Percentiles rank a stretch among this genome's conserved stretches.
Evolutionary conservation across 495 filamentous ascomycete genomes (phyloP).

Genomic region (Penicillium bovifimosum): DNA sequence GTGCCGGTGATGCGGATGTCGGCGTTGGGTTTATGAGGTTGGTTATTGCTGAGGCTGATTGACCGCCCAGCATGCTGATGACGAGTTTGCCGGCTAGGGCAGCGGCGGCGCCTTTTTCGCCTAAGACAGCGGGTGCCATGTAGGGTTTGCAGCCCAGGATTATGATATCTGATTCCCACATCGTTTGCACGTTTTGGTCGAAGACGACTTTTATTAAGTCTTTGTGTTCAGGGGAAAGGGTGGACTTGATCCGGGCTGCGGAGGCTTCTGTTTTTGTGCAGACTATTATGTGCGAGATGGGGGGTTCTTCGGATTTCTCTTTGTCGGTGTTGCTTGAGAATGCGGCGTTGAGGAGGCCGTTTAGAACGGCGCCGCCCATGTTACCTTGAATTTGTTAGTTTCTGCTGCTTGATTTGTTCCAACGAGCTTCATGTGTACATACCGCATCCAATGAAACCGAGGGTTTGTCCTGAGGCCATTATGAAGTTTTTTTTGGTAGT

Average conservation of each 20-base stretch:
- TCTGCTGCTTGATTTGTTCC: neutral
- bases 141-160: conserved; percentile 36
- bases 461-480: conserved; percentile 4
- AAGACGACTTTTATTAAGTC: conserved; percentile 17
- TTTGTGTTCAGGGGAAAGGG: conserved; percentile 7
- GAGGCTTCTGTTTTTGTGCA: conserved; percentile 29
- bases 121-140: conserved; percentile 28
- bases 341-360: conserved; percentile 28
- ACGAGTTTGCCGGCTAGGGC: conserved; percentile 68
- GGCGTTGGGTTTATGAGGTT: conserved; percentile 42
- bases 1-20: neutral
- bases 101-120: conserved; percentile 17
- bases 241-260: conserved; percentile 13
- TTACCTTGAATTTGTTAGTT: conserved; percentile 24
- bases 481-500: neutral
- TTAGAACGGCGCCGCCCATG: conserved; percentile 36
- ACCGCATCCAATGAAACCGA: conserved; percentile 32
- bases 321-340: conserved; percentile 7
- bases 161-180: conserved; percentile 29
- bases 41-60: conserved; percentile 59
- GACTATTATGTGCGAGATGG: conserved; percentile 22
- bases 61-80: conserved; percentile 81
- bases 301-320: neutral
- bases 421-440: neutral
- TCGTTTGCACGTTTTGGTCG: conserved; percentile 17